Evolutionary conservation across 345 rosid species (phyloP), one percentile per base, ranked within the genome.

Genomic region (Adansonia digitata): DNA sequence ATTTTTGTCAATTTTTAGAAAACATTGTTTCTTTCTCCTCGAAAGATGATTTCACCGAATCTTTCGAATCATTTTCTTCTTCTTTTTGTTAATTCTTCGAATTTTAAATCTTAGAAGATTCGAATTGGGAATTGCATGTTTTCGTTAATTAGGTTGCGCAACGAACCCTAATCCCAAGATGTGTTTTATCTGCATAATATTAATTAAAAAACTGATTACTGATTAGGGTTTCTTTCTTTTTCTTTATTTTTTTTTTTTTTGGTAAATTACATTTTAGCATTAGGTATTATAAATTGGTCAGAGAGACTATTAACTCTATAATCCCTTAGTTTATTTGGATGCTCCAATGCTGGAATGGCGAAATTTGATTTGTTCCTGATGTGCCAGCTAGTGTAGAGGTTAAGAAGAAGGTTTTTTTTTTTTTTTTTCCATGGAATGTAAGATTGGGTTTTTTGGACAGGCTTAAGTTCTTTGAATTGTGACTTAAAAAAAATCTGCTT

Each of bases 401-500:
- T 56, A 24, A 13, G 31, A 56, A 26, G 34, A 56, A 55, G 34
- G 34, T 31, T 10, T 1, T 56, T 56, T 56, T 56, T 11, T 24
- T 5, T 20, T 1, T 51, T 56, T 12, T 14, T 2, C 31, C 61
- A 24, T 24, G 10, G 8, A 1, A 20, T 65, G 49, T 51, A 40
- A 7, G 34, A 65, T 65, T 37, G 27, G 27, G 6, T 63, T 34
- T 37, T 37, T 37, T 10, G 13, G 13, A 18, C 3, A 63, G 7
- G 40, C 10, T 61, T 56, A 4, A 24, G 15, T 56, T 56, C 1
- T 5, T 11, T 55, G 61, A 10, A 26, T 56, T 24, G 10, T 24
- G 26, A 49, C 48, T 40, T 39, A 60, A 12, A 43, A 60, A 12
- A 43, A 43, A 43, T 76, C 71, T 71, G 37, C 62, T 61, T 73